Conservation (phyloP, 495 filamentous ascomycete genomes). For the Penicillium fimorum region DNA sequence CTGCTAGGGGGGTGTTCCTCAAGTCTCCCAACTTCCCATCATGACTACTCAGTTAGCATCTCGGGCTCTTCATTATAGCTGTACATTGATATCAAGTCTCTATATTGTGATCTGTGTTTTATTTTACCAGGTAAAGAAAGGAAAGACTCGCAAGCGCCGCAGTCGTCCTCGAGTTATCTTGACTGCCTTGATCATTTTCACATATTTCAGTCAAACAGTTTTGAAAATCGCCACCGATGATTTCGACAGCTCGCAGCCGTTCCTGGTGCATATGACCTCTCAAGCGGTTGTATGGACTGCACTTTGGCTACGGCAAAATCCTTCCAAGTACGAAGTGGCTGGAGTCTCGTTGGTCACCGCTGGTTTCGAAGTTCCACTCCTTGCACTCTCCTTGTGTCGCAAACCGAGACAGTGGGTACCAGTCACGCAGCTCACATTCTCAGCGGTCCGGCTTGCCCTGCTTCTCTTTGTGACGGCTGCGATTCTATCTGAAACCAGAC, state of each 20-base stretch:
- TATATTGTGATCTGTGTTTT: constrained; percentile 4
- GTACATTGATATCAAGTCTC: constrained; percentile 3
- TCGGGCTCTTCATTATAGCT: constrained; percentile 7
- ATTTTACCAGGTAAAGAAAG: constrained; percentile 4
- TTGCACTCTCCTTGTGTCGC: constrained; percentile 7
- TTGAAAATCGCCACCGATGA: constrained; percentile 4
- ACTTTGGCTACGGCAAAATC: constrained; percentile 6
- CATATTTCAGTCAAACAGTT: constrained; percentile 4
- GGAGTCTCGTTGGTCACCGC: constrained; percentile 9
- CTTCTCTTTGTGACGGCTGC: background rate
- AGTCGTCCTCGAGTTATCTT: background rate
- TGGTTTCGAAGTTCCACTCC: constrained; percentile 13
- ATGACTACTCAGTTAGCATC: constrained; percentile 5
- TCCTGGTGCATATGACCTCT: constrained; percentile 13
- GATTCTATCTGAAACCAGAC: constrained; percentile 1
- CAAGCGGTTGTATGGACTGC: constrained; percentile 5
- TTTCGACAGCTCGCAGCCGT: constrained; percentile 7
- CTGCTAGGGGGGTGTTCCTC: background rate
- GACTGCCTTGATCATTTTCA: constrained; percentile 7
- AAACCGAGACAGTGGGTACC: constrained; percentile 9
- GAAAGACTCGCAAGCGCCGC: background rate
- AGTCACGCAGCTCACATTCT: constrained; percentile 7
- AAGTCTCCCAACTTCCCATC: constrained; percentile 1
- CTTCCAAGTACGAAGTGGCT: constrained; percentile 9
- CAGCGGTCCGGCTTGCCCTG: constrained; percentile 1